Conservation (phyloP, 1,139 yeast species). For the Magnusiomyces suaveolens region DNA sequence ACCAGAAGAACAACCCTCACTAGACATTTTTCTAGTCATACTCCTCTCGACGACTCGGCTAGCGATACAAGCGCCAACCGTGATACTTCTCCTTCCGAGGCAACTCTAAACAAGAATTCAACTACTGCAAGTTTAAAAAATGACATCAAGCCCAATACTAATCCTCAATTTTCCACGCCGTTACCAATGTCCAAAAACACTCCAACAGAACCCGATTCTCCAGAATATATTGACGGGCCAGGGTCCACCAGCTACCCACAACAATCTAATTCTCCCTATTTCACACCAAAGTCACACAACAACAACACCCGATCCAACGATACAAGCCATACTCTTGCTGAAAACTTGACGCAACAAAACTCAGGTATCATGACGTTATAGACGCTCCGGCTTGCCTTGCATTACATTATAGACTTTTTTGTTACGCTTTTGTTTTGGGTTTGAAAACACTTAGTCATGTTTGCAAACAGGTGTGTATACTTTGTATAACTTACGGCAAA, state of each 20-base stretch:
- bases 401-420: neutral
- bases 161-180: neutral
- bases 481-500: too few relatives aligned
- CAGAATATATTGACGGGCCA: neutral
- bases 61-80: neutral
- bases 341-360: neutral
- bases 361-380: neutral
- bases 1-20: conserved; percentile 62
- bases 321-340: neutral
- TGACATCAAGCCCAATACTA: neutral
- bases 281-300: neutral
- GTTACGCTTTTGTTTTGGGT: too few relatives aligned
- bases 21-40: conserved; percentile 53
- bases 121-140: neutral
- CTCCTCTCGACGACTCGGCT: neutral
- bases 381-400: neutral
- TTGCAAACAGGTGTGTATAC: too few relatives aligned
- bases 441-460: too few relatives aligned
- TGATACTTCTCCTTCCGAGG: neutral
- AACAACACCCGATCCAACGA: neutral
- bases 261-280: neutral
- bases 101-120: neutral
- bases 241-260: neutral
- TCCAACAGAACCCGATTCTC: neutral
- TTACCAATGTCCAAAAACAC: neutral